A percentile compares a stretch with the other conserved stretches of the same genome.
These are phyloP conservation scores for Metrosideros polymorpha DNA, from an alignment of 441 rosid species.

Conservation along the genomic window DNA sequence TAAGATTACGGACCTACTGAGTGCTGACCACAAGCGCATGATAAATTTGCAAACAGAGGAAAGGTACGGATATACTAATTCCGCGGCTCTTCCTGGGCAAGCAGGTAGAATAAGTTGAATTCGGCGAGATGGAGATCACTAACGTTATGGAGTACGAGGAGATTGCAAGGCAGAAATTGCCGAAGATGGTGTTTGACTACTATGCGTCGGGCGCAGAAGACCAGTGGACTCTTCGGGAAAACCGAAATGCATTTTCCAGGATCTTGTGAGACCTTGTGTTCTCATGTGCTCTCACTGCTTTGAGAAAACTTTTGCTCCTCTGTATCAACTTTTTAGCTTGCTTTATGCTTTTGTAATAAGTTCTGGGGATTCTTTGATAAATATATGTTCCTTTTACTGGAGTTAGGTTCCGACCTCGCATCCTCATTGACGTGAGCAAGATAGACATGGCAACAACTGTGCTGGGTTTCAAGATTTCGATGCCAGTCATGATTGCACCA, in stretches of 20 bases:
- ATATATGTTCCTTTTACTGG: background rate
- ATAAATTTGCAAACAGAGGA: background rate
- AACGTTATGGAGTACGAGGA: conserved; percentile 77
- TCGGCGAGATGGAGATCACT: conserved; percentile 71
- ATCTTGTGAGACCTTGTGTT: conserved; percentile 47
- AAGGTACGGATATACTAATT: background rate
- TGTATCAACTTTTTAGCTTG: background rate
- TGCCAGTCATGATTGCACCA: conserved; percentile 99
- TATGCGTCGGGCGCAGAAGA: conserved; percentile 96
- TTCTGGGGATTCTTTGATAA: background rate
- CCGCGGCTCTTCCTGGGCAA: background rate
- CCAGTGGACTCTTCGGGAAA: conserved; percentile 90
- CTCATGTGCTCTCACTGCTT: background rate
- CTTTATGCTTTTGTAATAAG: background rate
- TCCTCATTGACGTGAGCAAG: conserved; percentile 79
- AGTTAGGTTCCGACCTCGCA: conserved; percentile 82
- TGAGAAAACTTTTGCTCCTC: background rate
- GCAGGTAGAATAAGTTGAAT: background rate
- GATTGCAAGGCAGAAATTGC: conserved; percentile 81
- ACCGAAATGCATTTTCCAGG: conserved; percentile 76
- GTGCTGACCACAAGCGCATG: background rate
- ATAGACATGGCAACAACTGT: conserved; percentile 71
- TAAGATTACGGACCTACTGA: background rate
- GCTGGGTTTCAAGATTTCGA: conserved; percentile 81
- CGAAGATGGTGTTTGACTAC: conserved; percentile 94